These are phyloP conservation scores for Stylonectria norvegica DNA, from an alignment of 2,329 filamentous ascomycete species.

Conservation along the genomic window DNA sequence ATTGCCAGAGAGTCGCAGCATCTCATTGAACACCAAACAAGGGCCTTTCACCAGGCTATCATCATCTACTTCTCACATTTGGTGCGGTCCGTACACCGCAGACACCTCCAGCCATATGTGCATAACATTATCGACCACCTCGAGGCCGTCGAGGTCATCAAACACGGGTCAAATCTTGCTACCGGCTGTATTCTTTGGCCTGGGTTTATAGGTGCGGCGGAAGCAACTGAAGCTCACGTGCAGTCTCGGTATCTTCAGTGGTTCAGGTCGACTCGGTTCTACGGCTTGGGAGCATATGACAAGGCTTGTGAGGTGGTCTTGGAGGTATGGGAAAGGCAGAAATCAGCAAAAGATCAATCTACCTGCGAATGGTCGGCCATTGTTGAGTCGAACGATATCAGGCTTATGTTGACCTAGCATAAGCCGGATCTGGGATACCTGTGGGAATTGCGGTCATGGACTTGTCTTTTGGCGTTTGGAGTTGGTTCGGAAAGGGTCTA, in stretches of 20 bases:
- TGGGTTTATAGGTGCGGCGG: conserved; percentile 20
- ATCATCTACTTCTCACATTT: conserved; percentile 26
- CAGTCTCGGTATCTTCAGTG: conserved; percentile 19
- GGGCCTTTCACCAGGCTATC: conserved; percentile 24
- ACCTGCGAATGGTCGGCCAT: conserved; percentile 8
- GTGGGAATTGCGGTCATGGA: too few species aligned
- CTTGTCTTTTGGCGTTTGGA: too few species aligned
- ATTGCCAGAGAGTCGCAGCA: neutral
- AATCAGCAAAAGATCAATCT: conserved; percentile 1
- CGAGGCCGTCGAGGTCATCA: conserved; percentile 21
- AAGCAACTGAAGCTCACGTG: conserved; percentile 16
- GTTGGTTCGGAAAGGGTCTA: too few species aligned
- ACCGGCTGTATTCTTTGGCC: conserved; percentile 25
- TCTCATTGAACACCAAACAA: conserved; percentile 11
- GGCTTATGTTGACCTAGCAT: conserved; percentile 8
- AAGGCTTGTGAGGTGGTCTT: conserved; percentile 20
- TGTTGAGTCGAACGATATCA: conserved; percentile 1
- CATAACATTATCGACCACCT: conserved; percentile 16
- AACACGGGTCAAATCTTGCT: conserved; percentile 14
- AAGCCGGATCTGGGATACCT: too few species aligned
- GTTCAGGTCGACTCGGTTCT: conserved; percentile 16
- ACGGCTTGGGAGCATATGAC: conserved; percentile 23
- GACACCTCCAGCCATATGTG: conserved; percentile 17
- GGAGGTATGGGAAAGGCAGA: conserved; percentile 17
- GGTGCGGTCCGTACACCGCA: conserved; percentile 13